Base-by-base conservation (phyloP, 2,329 filamentous ascomycete species). In the Sclerotiophoma versabilis region DNA sequence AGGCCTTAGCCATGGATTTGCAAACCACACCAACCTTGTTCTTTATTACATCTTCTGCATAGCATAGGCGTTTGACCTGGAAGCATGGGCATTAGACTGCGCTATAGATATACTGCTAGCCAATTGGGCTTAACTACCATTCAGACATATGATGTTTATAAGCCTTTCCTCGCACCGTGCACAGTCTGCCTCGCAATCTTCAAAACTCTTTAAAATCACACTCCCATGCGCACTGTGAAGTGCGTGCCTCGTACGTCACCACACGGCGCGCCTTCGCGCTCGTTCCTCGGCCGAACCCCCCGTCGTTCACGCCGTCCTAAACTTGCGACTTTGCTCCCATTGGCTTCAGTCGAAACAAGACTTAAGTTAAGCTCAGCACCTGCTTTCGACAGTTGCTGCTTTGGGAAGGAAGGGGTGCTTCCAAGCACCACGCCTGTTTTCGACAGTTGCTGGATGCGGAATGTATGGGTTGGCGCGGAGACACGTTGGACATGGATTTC, bases 321-420 rank as follows among this genome's bases (percentile, higher is more conserved):
- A n/a, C n/a, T n/a, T n/a, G 37, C 33, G 25, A 2, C 5, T 27
- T 17, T 19, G 11, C 12, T 44, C 26, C 32, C 20, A 49, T 52
- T 52, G 43, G 33, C 32, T n/a, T 15, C n/a, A 10, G n/a, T 5
- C 12, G 1, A 43, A 20, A 50, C 50, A 58, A 55, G 55, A 49
- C 37, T 56, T 55, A 19, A 29, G 34, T 26, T 43, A 62, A 60
- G 57, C 46, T 49, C 33, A 47, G 36, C 41, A 27, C 57, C 57
- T 57, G 47, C 6, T 33, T 41, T 52, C 50, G 1, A 53, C 41
- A 17, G 34, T 27, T 45, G 33, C 15, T 12, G 27, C 10, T 50
- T 41, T 32, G 23, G 44, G 49, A 4, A 22, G 42, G 17, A 23
- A 20, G 3, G 15, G 26, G 23, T 17, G 1, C 26, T 42, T 14